Base-by-base conservation (phyloP, 2,329 filamentous ascomycete species). In the Ascocoryne sarcoides region DNA sequence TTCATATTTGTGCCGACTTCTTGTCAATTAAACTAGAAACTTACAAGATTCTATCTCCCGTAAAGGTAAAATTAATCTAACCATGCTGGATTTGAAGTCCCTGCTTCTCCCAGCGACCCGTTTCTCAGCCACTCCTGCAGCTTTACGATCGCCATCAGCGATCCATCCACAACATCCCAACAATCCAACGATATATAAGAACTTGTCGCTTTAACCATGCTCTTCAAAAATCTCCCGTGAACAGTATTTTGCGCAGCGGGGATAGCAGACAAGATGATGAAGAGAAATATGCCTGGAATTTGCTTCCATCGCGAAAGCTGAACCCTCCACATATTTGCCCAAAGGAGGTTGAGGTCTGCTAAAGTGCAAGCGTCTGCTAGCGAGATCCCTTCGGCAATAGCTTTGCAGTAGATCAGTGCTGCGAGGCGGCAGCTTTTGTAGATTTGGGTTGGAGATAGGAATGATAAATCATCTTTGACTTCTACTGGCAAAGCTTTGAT, bases 321-420 rank as follows among this genome's bases (percentile, higher is more conserved):
- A 4, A 70, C 64, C 14, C 63, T 59, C 70, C 70, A 73, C 9
- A 65, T 59, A 2, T 62, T 62, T 10, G 57, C 58, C 70, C 70
- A 75, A 4, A 74, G 61, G 32, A 53, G 50, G 8, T 60, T 40
- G 42, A 70, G 65, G 32, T 70, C 66, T 7, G 51, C 45, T 3
- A 59, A 44, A 3, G 57, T 58, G 39, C 69, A 67, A 1, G 65
- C 55, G 4, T 50, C 42, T 38, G 64, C 63, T 10, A 71, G 67
- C 0, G 70, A 65, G 2, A 51, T 57, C 3, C 67, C 64, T 8
- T 53, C 44, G 20, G 63, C 53, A 31, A 75, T 67, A 2, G 70
- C 67, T 3, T 61, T 60, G 41, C 63, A 65, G 57, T 73, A 74
- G 17, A 75, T 55, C 4, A 70, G 54, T 0, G 70, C 68, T 1